Evolutionary conservation across 2,329 filamentous ascomycete species (phyloP), one percentile per base, ranked within the genome.

Genomic region (Aspergillus alliaceus): DNA sequence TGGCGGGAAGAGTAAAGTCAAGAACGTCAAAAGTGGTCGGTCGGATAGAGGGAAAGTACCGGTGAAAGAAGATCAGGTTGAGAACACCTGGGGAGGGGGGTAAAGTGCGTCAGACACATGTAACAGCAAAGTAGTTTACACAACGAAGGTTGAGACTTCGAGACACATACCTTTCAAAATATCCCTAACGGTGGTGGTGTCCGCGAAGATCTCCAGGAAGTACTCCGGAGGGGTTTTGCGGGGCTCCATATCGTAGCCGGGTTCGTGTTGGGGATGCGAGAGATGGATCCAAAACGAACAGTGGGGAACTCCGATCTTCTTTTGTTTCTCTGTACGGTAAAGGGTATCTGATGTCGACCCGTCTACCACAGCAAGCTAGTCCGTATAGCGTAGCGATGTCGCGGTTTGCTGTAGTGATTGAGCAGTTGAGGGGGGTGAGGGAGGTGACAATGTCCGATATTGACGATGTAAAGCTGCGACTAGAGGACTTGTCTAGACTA

Each of bases 31-130:
- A 88, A 62, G 91, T 92, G 62, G 86, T 85, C 6, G 95, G 93
- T 40, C 85, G 81, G 66, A 97, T 84, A 57, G 91, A 88, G 56
- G 91, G 91, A 81, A 98, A 97, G 84, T 93, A 96, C 70, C 95
- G 90, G 80, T 97, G 93, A 84, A 98, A 98, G 86, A 98, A 99
- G 75, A 98, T 97, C 51, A 93, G 96, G 75, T 97, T 93, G 50
- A 98, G 84, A 73, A 97, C 90, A 62, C 90, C 93, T 96, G 68
- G 39, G 42, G 27, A 35, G 44, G 37, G 6, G 5, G 51, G 18
- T n/a, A n/a, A n/a, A n/a, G n/a, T n/a, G 37, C 22, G 34, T 39
- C 9, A 27, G 46, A 25, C 40, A 11, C 15, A 11, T 27, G 25
- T 44, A 29, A 8, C n/a, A 44, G 22, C 6, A n/a, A 22, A n/a